Evolutionary conservation across 2,329 filamentous ascomycete genomes (phyloP).

Genomic region (Colletotrichum lini): DNA sequence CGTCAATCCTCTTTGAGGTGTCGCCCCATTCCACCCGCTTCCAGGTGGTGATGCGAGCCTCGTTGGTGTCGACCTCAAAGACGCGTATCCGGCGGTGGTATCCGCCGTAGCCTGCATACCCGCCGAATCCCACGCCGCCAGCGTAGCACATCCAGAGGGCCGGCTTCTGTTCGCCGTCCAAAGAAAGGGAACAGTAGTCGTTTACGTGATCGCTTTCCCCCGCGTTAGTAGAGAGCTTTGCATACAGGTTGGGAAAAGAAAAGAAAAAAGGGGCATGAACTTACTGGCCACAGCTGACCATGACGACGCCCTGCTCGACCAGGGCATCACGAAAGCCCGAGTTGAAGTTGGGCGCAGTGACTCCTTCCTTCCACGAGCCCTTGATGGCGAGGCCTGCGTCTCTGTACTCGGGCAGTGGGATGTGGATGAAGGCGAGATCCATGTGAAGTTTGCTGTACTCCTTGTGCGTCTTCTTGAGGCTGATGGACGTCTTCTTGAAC

Average conservation of each 20-base stretch:
- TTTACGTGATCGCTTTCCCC: constrained; percentile 86
- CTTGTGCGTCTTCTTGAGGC: constrained; percentile 82
- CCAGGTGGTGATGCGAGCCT: constrained; percentile 90
- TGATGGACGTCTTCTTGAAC: constrained; percentile 85
- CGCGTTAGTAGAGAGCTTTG: neutral
- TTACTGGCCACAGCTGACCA: constrained; percentile 93
- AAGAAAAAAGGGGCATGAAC: constrained; percentile 51
- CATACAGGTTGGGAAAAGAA: neutral
- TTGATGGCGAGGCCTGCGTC: constrained; percentile 71
- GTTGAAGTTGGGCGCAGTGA: constrained; percentile 91
- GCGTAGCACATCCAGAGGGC: constrained; percentile 98
- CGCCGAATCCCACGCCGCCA: constrained; percentile 91
- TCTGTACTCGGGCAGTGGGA: constrained; percentile 91
- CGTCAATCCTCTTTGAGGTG: constrained; percentile 67
- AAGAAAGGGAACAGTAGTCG: constrained; percentile 89
- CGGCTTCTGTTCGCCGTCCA: constrained; percentile 68
- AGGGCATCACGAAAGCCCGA: constrained; percentile 93
- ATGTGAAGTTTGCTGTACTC: constrained; percentile 94
- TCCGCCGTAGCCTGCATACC: constrained; percentile 91
- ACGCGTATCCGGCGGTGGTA: constrained; percentile 88
- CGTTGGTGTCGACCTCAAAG: constrained; percentile 94
- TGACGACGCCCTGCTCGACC: constrained; percentile 85
- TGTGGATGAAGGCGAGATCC: constrained; percentile 97
- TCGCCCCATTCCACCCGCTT: constrained; percentile 85
- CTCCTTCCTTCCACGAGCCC: constrained; percentile 84